These are phyloP conservation scores for Coniella lustricola DNA, from an alignment of 2,329 filamentous ascomycete genomes.

Conservation along the genomic window DNA sequence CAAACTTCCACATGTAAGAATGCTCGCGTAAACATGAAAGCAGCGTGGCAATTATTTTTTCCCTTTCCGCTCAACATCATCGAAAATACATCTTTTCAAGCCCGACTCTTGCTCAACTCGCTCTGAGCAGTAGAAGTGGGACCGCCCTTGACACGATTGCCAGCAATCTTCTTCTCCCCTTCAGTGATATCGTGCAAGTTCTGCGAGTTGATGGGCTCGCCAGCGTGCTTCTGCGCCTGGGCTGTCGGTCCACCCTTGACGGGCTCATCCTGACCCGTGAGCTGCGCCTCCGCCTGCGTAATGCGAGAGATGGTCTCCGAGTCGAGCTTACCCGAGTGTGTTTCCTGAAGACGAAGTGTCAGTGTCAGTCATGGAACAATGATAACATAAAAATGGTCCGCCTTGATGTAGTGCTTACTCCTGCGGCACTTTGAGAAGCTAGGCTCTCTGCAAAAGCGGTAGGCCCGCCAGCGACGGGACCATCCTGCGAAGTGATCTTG, in stretches of 20 bases:
- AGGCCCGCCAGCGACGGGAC: conserved; percentile 27
- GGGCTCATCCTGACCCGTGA: conserved; percentile 29
- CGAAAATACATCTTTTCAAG: background rate
- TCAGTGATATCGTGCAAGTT: conserved; percentile 33
- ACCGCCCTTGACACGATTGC: conserved; percentile 27
- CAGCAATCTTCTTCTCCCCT: conserved; percentile 32
- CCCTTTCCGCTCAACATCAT: too few species aligned
- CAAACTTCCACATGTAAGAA: too few species aligned
- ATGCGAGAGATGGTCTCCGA: conserved; percentile 31
- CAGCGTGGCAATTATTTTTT: too few species aligned
- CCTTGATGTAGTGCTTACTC: background rate
- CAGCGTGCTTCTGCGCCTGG: conserved; percentile 31
- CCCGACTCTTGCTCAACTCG: conserved; percentile 20
- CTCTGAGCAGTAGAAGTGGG: conserved; percentile 32
- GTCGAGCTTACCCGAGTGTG: conserved; percentile 20
- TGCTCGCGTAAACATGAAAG: too few species aligned
- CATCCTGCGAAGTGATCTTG: conserved; percentile 26
- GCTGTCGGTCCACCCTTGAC: conserved; percentile 33
- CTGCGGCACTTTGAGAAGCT: conserved; percentile 2
- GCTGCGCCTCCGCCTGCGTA: conserved; percentile 30
- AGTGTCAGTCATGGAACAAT: too few species aligned
- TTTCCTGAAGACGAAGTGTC: background rate
- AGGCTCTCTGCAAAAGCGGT: conserved; percentile 28
- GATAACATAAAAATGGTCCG: too few species aligned
- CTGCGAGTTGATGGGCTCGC: conserved; percentile 26